Evolutionary conservation across 352 stramenopile genomes (phyloP), one percentile per base, ranked within the genome.

Genomic region (Phytophthora nicotianae): DNA sequence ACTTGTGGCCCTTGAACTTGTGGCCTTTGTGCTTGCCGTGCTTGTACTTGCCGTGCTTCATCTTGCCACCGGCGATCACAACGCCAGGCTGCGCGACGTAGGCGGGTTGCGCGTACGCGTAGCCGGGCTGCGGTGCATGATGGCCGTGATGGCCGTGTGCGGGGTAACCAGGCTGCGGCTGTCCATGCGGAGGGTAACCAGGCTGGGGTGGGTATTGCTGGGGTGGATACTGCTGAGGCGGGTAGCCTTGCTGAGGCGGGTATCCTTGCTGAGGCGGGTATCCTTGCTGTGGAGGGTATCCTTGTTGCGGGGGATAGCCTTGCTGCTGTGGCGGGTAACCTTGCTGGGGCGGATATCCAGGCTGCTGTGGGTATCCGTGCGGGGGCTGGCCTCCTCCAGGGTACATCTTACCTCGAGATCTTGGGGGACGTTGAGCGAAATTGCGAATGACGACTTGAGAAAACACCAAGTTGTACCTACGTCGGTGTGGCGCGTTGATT

Each of bases 31-130:
- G 57, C 57, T 78, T 78, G 46, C 62, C 58, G 35, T 63, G 56
- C 53, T 74, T 77, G 49, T 62, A 57, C 60, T 77, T 75, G 52
- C 70, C 70, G 47, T 79, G 67, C 55, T 79, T 79, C 66, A 74
- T 74, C 52, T 65, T 74, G 9, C 55, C 61, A 21, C 68, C 62
- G 14, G 52, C 58, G 5, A 72, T 45, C n/a, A 75, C 42, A 14
- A 76, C 59, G 8, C 71, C 71, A 26, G 71, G 71, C 55, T 79
- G 71, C 33, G 63, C 56, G 47, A 79, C 67, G 54, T 79, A 79
- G 20, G 48, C 62, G 4, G 71, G 71, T 45, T 79, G 70, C 10
- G 62, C 56, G 19, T 75, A 69, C 16, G 58, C 65, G 37, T 75
- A 72, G 1, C 65, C 71, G 17, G 63, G 53, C 48, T 70, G 68